A percentile compares a stretch with the other conserved stretches of the same genome.
Evolutionary conservation across 257 asterid genomes (phyloP).

Genomic region (Jasminum sambac): DNA sequence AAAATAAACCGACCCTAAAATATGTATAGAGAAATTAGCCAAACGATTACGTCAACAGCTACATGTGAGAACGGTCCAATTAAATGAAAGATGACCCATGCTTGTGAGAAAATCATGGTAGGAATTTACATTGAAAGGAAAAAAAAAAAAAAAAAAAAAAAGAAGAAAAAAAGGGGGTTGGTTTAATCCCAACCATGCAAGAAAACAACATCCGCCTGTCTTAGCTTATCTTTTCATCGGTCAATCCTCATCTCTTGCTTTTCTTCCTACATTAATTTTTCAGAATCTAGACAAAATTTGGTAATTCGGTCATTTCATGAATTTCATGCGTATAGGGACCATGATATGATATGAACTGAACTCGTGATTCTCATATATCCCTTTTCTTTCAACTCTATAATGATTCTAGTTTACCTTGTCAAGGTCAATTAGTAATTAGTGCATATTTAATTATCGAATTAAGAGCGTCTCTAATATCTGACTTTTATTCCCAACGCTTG

Average conservation of each 20-base stretch:
- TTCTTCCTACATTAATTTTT: not conserved
- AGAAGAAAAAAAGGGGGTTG: not conserved
- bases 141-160: no score
- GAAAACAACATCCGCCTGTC: not conserved
- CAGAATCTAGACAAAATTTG: not conserved
- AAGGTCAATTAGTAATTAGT: not conserved
- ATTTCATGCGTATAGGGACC: not conserved
- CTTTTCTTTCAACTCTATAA: not conserved
- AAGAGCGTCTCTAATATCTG: no score
- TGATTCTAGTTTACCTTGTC: not conserved
- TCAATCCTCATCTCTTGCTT: conserved; percentile 7
- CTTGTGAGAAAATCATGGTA: not conserved
- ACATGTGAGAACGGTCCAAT: not conserved
- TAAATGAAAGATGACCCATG: not conserved
- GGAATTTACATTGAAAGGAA: no score
- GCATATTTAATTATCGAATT: no score
- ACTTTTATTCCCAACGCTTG: no score
- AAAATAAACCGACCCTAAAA: no score
- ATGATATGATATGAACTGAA: no score
- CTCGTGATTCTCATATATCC: not conserved
- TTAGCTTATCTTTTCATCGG: not conserved
- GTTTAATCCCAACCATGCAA: not conserved
- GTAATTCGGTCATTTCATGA: not conserved
- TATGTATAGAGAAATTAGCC: no score
- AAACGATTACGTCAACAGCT: not conserved